A percentile compares a stretch with the other conserved stretches of the same genome.
These are phyloP conservation scores for Inonotus hispidus DNA, from an alignment of 1,284 basidiomycete species.

Conservation along the genomic window DNA sequence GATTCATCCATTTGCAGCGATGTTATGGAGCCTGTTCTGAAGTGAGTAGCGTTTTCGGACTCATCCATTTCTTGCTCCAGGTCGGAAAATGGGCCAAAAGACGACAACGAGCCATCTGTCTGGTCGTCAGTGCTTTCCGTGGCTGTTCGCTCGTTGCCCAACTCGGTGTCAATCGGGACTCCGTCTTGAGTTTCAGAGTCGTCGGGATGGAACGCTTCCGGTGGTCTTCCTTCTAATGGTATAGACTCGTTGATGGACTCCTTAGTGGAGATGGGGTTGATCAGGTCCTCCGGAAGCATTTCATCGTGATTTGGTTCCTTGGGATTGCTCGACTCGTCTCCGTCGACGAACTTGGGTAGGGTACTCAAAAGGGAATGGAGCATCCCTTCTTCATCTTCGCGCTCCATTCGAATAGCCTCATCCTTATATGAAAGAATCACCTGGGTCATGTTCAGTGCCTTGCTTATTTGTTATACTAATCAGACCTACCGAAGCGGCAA, in stretches of 20 bases:
- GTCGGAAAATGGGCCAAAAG: neutral
- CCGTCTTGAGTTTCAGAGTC: neutral
- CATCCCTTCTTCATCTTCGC: conserved; percentile 74
- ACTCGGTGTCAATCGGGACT: neutral
- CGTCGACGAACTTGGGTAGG: conserved; percentile 55
- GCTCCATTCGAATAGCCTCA: conserved; percentile 48
- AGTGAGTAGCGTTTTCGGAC: neutral
- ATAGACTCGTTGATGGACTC: conserved; percentile 23
- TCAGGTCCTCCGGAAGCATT: neutral
- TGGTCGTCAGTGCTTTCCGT: neutral
- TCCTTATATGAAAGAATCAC: conserved; percentile 56
- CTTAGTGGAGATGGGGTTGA: conserved; percentile 23
- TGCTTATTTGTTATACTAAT: neutral
- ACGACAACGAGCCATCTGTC: neutral
- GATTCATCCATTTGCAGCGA: neutral
- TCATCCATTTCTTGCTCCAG: neutral
- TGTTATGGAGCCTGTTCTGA: neutral
- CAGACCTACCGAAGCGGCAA: conserved; percentile 69
- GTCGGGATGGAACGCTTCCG: neutral
- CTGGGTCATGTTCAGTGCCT: conserved; percentile 31
- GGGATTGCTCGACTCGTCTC: conserved; percentile 17
- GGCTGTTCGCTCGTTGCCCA: neutral
- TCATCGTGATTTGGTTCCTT: neutral
- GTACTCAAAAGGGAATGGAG: conserved; percentile 77
- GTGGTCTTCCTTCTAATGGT: neutral